A percentile compares a stretch with the other conserved stretches of the same genome.
Evolutionary conservation across 257 asterid species (phyloP).

Genomic region (Salvia rosmarinus): DNA sequence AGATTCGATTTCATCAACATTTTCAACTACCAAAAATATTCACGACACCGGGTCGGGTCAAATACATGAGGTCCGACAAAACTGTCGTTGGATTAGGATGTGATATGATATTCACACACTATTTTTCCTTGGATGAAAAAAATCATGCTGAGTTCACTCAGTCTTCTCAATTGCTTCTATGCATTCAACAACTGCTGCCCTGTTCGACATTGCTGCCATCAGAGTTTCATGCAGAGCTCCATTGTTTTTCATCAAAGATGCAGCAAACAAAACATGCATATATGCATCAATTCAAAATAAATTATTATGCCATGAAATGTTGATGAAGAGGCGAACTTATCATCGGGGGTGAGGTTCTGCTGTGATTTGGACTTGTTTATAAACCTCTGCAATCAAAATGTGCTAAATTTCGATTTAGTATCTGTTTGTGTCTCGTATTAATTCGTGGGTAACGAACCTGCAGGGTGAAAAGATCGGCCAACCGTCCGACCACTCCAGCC

Average conservation of each 20-base stretch:
- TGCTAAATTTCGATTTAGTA: no score
- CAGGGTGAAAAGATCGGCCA: slow-evolving; percentile 91
- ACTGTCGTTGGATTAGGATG: not conserved
- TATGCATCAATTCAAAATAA: not conserved
- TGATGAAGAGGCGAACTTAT: slow-evolving; percentile 42
- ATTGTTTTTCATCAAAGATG: slow-evolving; percentile 77
- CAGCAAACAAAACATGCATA: slow-evolving; percentile 73
- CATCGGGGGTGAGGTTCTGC: slow-evolving; percentile 97
- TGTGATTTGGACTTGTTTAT: slow-evolving; percentile 87
- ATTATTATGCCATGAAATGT: not conserved
- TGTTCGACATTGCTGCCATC: slow-evolving; percentile 79
- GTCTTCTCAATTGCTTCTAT: slow-evolving; percentile 88
- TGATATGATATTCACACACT: not conserved
- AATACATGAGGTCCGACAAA: not conserved
- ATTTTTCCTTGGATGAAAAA: not conserved
- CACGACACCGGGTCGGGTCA: not conserved
- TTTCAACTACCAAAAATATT: not conserved
- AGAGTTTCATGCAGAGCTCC: slow-evolving; percentile 69
- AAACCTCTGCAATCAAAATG: slow-evolving; percentile 88
- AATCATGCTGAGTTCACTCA: slow-evolving; percentile 30
- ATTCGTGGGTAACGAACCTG: slow-evolving; percentile 58
- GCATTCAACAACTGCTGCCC: slow-evolving; percentile 85
- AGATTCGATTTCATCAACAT: not conserved
- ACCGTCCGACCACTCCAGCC: slow-evolving; percentile 98
- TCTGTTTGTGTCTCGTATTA: not conserved